A percentile compares a stretch with the other conserved stretches of the same genome.
These are phyloP conservation scores for Pseudocercospora fuligena DNA, from an alignment of 2,329 filamentous ascomycete species.

Conservation along the genomic window DNA sequence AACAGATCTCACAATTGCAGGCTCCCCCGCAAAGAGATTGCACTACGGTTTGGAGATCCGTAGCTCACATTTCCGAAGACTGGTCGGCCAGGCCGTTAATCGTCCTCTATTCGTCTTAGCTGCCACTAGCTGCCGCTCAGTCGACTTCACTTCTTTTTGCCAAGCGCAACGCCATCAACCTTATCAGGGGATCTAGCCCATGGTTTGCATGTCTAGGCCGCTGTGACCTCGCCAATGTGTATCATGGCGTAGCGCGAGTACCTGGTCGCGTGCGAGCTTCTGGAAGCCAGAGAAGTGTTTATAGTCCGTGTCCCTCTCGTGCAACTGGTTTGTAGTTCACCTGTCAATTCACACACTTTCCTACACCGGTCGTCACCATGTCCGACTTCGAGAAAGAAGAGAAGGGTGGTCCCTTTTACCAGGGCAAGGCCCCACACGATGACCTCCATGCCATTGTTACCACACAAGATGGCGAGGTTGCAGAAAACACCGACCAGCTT, in stretches of 20 bases:
- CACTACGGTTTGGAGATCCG: neutral
- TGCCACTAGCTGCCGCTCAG: neutral
- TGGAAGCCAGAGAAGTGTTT: slow-evolving; percentile 8
- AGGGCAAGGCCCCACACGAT: slow-evolving; percentile 11
- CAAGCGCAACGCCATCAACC: slow-evolving; percentile 9
- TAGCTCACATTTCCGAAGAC: neutral
- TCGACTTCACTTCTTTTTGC: slow-evolving; percentile 8
- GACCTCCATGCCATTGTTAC: slow-evolving; percentile 25
- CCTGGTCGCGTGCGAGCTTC: neutral
- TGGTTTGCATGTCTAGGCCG: slow-evolving; percentile 5
- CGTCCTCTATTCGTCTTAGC: neutral
- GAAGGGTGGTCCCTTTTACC: slow-evolving; percentile 11
- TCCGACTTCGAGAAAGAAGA: slow-evolving; percentile 9
- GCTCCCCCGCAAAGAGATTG: neutral
- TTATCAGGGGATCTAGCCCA: slow-evolving; percentile 9
- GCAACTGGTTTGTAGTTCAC: too few species aligned
- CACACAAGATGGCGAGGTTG: slow-evolving; percentile 34
- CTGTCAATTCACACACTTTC: neutral
- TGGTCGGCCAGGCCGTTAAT: slow-evolving; percentile 3
- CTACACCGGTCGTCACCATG: neutral
- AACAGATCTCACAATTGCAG: neutral
- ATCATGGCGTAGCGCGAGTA: neutral
- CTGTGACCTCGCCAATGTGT: neutral
- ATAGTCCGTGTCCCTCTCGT: neutral
- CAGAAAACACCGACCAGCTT: slow-evolving; percentile 43